phyloP scores from a whole-genome alignment of 148 eudicot genomes.

The Heliosperma pusillum region DNA sequence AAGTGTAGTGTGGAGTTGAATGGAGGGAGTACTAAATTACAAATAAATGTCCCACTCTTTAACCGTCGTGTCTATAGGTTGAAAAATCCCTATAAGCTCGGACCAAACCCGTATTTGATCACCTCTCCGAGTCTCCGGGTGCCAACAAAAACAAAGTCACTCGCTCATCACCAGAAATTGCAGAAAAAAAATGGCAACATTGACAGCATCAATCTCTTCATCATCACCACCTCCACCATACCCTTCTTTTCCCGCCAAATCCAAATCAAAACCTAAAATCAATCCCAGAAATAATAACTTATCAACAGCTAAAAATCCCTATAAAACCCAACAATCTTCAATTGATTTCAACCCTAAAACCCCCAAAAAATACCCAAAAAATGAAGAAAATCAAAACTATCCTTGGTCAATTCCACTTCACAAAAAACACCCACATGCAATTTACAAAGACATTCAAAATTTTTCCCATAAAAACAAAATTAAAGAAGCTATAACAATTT shows the following conservation, averaged over 20 bases:
- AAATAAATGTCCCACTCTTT: too few relatives aligned
- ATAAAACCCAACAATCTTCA: background rate
- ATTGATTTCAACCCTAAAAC: background rate
- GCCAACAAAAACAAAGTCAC: too few relatives aligned
- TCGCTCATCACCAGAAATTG: background rate
- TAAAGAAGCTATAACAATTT: slow-evolving; percentile 50
- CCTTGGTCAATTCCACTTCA: slow-evolving; percentile 58
- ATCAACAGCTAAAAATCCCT: background rate
- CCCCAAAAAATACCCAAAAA: slow-evolving; percentile 8
- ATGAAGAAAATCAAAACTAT: slow-evolving; percentile 25
- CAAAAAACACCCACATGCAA: slow-evolving; percentile 60
- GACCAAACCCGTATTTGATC: too few relatives aligned
- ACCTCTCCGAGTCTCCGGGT: too few relatives aligned
- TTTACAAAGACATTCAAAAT: slow-evolving; percentile 56
- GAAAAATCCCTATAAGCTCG: too few relatives aligned
- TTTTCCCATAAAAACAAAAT: slow-evolving; percentile 53
- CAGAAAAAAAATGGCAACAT: slow-evolving; percentile 20
- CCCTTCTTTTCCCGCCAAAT: slow-evolving; percentile 22
- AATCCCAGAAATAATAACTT: background rate
- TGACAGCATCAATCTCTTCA: slow-evolving; percentile 17
- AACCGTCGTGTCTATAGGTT: too few relatives aligned
- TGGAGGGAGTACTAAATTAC: too few relatives aligned
- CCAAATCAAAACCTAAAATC: slow-evolving; percentile 8
- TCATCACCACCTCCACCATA: slow-evolving; percentile 28
- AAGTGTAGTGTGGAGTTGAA: too few relatives aligned